Base-by-base conservation (phyloP, 768 basidiomycete species). In the Hydnomerulius pinastri region DNA sequence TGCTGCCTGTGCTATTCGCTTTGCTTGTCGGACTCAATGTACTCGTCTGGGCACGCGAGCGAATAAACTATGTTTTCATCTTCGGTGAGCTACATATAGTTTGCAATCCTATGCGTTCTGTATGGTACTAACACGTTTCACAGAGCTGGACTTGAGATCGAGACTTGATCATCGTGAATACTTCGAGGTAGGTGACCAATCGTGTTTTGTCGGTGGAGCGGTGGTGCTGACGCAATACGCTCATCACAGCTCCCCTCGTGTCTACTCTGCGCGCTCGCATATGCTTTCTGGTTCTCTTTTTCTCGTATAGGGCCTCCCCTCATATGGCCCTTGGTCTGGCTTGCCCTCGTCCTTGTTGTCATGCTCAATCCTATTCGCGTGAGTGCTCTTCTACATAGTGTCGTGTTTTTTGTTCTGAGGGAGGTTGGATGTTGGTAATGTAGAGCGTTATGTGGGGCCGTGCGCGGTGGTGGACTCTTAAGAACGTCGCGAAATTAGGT, bases 41-140 rank as follows among this genome's bases (percentile, higher is more conserved):
- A 4, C 57, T 85, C 18, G 87, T 86, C 0, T 99, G 90, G 87
- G 75, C 81, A 0, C 68, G 71, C 4, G 73, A 85, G 5, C 77
- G 88, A 39, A 92, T 99, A 58, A 98, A 98, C 64, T 96, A 94
- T 60, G 79, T 85, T n/a, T 96, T 98, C 66, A 90, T 95, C 29
- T 90, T 95, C 60, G 88, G 88, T 89, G 51, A 32, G 78, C 59
- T 21, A 33, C 15, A 8, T 28, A 18, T 23, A 37, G n/a, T n/a
- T n/a, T n/a, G n/a, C n/a, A n/a, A 24, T 43, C 13, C 18, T 7
- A 24, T 23, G 10, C 7, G 25, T 13, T 15, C 18, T 33, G 18
- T 9, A 13, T 30, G 43, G 43, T 20, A 18, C 33, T 9, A 3
- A 12, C 11, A 20, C n/a, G 18, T 28, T 27, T 54, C 18, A 18